Percentiles rank a stretch among this genome's conserved stretches.
Conservation (phyloP, 2,329 filamentous ascomycete species). For the Diplodia sapinea region DNA sequence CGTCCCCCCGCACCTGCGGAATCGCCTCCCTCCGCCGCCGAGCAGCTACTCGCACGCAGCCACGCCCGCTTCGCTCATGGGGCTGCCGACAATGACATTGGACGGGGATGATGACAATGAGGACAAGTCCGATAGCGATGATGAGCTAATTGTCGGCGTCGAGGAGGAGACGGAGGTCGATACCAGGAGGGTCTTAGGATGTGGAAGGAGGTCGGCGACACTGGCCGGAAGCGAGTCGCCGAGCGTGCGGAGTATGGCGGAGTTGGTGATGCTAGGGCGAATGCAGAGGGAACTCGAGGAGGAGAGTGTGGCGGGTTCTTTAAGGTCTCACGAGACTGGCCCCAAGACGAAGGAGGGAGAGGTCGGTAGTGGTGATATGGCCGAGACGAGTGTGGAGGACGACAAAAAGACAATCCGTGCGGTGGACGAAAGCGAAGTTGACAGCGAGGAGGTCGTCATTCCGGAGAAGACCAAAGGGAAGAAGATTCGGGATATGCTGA, state of each 20-base stretch:
- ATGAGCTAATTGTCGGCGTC: neutral
- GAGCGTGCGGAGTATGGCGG: neutral
- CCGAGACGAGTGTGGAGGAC: neutral
- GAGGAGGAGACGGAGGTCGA: constrained; percentile 8
- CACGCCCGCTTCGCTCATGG: neutral
- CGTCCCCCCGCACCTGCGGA: too few species aligned
- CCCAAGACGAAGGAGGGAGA: neutral
- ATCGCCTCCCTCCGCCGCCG: neutral
- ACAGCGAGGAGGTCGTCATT: constrained; percentile 3
- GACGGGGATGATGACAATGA: neutral
- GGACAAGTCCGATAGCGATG: neutral
- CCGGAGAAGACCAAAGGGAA: neutral
- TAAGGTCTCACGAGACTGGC: neutral
- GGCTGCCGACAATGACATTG: neutral
- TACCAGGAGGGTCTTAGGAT: neutral
- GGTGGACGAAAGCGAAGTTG: neutral
- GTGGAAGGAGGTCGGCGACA: neutral
- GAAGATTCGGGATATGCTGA: constrained; percentile 1
- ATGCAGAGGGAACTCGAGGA: neutral
- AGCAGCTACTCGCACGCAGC: neutral
- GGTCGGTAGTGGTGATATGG: neutral
- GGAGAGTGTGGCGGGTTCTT: neutral
- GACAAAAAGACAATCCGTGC: neutral
- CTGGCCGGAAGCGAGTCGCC: neutral
- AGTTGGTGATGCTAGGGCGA: neutral